Evolutionary conservation across 106 monocot genomes (phyloP).

Genomic region (Acorus calamus): DNA sequence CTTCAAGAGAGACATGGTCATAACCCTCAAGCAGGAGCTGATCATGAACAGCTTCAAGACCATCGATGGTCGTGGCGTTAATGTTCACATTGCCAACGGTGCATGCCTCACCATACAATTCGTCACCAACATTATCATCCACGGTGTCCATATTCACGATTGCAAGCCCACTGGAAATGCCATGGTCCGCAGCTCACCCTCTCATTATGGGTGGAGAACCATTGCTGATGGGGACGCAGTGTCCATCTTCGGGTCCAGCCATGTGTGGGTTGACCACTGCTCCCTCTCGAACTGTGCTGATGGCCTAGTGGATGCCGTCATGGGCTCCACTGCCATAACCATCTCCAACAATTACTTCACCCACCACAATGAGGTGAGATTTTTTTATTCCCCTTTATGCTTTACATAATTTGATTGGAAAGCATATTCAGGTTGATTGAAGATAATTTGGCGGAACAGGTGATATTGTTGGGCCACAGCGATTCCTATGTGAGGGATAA

Average conservation of each 20-base stretch:
- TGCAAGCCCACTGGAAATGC: slow-evolving; percentile 11
- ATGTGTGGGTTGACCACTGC: slow-evolving; percentile 45
- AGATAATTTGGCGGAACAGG: slow-evolving; percentile 4
- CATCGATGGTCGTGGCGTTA: slow-evolving; percentile 3
- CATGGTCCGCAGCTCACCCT: slow-evolving; percentile 8
- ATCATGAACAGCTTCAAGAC: no score
- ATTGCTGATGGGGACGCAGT: slow-evolving; percentile 41
- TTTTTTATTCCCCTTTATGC: not conserved
- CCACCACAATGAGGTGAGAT: slow-evolving; percentile 36
- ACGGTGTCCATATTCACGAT: slow-evolving; percentile 8
- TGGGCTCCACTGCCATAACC: slow-evolving; percentile 38
- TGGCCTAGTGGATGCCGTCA: slow-evolving; percentile 33
- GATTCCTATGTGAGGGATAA: slow-evolving; percentile 37
- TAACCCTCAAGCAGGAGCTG: slow-evolving; percentile 7
- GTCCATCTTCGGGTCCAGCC: slow-evolving; percentile 34
- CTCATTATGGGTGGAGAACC: slow-evolving; percentile 39
- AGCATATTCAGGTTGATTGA: no score
- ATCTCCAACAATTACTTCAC: slow-evolving; percentile 31
- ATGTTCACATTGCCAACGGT: slow-evolving; percentile 7
- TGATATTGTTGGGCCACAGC: slow-evolving; percentile 41
- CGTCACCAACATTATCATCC: slow-evolving; percentile 8
- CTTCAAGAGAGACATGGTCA: slow-evolving; percentile 13
- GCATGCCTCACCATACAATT: slow-evolving; percentile 10
- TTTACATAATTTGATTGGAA: no score
- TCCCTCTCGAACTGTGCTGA: slow-evolving; percentile 41